A percentile compares a stretch with the other conserved stretches of the same genome.
These are phyloP conservation scores for Lodderomyces pseudojiufengensis DNA, from an alignment of 1,139 yeast genomes.

Conservation along the genomic window DNA sequence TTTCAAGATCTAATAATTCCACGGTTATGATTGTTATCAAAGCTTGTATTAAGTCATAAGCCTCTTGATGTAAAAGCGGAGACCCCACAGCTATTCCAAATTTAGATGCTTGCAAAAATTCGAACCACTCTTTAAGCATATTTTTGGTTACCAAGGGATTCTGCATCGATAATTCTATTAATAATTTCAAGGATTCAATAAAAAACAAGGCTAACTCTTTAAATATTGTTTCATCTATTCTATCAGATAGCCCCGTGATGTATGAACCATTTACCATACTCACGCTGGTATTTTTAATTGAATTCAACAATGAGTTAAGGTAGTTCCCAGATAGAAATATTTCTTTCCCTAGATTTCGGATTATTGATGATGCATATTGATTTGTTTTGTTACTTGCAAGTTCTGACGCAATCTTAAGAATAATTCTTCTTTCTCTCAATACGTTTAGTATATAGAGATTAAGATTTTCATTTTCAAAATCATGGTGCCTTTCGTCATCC, in stretches of 20 bases:
- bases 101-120: conserved; percentile 41
- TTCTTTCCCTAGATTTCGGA: conserved; percentile 40
- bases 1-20: conserved; percentile 52
- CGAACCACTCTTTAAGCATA: conserved; percentile 53
- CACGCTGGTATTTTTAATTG: conserved; percentile 8
- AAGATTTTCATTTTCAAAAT: conserved; percentile 28
- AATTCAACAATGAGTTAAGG: conserved; percentile 20
- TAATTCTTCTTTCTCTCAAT: conserved; percentile 44
- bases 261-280: conserved; percentile 11
- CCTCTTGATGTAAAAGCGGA: conserved; percentile 27
- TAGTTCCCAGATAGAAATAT: conserved; percentile 30
- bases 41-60: conserved; percentile 41
- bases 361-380: conserved; percentile 23
- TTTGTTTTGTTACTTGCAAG: conserved; percentile 37
- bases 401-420: conserved; percentile 38
- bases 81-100: conserved; percentile 33
- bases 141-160: conserved; percentile 28
- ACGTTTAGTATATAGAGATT: conserved; percentile 31
- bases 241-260: conserved; percentile 16
- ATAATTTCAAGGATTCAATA: conserved; percentile 41
- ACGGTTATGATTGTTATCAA: conserved; percentile 49
- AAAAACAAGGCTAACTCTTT: conserved; percentile 37
- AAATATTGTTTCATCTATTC: conserved; percentile 23
- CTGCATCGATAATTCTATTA: conserved; percentile 38
- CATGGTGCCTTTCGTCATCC: conserved; percentile 34